These are phyloP conservation scores for Pelargonium cotyledonis DNA, from an alignment of 441 rosid species.

Conservation along the genomic window DNA sequence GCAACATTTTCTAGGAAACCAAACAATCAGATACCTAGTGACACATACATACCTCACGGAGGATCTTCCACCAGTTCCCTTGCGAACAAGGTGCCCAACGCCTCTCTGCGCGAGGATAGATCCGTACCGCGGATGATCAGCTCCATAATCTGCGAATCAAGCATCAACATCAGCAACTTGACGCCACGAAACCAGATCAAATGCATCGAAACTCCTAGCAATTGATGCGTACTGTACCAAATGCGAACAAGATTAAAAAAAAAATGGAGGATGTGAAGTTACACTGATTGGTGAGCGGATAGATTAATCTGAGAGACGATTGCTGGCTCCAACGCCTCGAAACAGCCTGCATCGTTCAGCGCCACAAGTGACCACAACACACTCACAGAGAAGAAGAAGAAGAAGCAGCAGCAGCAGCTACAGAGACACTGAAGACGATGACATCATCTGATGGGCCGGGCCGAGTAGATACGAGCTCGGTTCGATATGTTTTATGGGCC, in stretches of 20 bases:
- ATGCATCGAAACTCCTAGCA: background rate
- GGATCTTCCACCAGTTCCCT: slow-evolving; percentile 99
- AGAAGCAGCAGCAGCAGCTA: slow-evolving; percentile 5
- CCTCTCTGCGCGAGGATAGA: slow-evolving; percentile 64
- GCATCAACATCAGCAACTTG: background rate
- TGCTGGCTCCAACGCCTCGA: slow-evolving; percentile 61
- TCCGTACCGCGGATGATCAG: slow-evolving; percentile 50
- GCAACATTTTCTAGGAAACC: background rate
- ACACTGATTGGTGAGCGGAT: slow-evolving; percentile 55
- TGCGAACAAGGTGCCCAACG: slow-evolving; percentile 77
- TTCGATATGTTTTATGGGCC: no score
- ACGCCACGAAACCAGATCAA: background rate
- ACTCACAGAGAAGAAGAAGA: slow-evolving; percentile 18
- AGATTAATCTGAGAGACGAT: slow-evolving; percentile 44
- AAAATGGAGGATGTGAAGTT: slow-evolving; percentile 22
- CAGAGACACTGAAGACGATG: background rate
- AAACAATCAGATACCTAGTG: slow-evolving; percentile 5
- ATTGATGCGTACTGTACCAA: background rate
- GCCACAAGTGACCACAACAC: slow-evolving; percentile 7
- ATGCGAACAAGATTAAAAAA: background rate
- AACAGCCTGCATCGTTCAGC: slow-evolving; percentile 60
- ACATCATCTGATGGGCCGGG: background rate
- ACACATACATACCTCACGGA: slow-evolving; percentile 65
- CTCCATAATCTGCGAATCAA: slow-evolving; percentile 42
- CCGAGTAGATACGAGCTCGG: no score